These are phyloP conservation scores for Verbascum thapsus DNA, from an alignment of 257 asterid species.

Conservation along the genomic window DNA sequence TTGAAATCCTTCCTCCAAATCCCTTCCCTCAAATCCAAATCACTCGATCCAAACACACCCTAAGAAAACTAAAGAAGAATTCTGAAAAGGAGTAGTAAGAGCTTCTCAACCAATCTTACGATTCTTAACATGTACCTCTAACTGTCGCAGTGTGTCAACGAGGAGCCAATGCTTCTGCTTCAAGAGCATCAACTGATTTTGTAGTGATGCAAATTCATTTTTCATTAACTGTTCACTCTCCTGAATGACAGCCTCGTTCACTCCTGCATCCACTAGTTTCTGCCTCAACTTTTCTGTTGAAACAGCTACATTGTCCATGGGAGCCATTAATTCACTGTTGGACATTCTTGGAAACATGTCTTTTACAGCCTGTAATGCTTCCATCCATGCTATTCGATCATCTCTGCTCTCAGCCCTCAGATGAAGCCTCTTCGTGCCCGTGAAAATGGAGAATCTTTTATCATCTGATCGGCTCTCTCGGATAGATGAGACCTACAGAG, in stretches of 20 bases:
- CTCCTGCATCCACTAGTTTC: slow-evolving; percentile 72
- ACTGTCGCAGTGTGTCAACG: slow-evolving; percentile 79
- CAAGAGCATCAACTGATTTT: slow-evolving; percentile 68
- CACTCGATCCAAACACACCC: no score
- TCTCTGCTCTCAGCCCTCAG: slow-evolving; percentile 88
- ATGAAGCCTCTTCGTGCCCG: slow-evolving; percentile 94
- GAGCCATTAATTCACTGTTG: slow-evolving; percentile 92
- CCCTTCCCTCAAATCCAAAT: no score
- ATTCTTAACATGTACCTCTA: slow-evolving; percentile 81
- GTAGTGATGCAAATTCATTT: slow-evolving; percentile 77
- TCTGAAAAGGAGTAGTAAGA: slow-evolving; percentile 41
- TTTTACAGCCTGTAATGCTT: slow-evolving; percentile 87
- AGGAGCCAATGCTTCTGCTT: slow-evolving; percentile 89
- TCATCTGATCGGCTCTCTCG: slow-evolving; percentile 91
- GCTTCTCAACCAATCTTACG: slow-evolving; percentile 43
- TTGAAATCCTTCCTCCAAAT: no score
- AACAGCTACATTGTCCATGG: slow-evolving; percentile 57
- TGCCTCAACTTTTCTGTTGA: slow-evolving; percentile 82
- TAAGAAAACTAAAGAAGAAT: slow-evolving; percentile 44
- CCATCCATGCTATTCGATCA: slow-evolving; percentile 81
- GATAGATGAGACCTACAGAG: slow-evolving; percentile 78
- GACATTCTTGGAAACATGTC: slow-evolving; percentile 96
- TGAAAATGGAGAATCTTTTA: slow-evolving; percentile 84
- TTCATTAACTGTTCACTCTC: slow-evolving; percentile 84
- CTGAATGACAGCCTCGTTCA: slow-evolving; percentile 66